Conservation (phyloP, 192 early-diverging fungal genomes). For the Geranomyces variabilis region DNA sequence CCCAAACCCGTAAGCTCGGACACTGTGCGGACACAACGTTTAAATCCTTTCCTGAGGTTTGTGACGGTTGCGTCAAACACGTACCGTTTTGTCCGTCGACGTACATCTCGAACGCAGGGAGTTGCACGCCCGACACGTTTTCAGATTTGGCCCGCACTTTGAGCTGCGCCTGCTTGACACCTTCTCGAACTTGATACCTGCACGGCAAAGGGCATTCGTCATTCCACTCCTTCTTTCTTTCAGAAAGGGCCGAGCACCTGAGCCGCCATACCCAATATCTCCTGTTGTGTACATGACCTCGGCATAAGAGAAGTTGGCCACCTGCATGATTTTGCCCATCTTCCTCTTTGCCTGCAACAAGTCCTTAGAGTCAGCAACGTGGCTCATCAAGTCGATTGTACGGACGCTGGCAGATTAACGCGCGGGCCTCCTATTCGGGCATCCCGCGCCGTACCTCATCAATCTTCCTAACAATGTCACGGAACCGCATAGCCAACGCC, state of each 20-base stretch:
- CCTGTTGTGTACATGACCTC: constrained; percentile 97
- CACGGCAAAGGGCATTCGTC: background rate
- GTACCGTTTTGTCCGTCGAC: constrained; percentile 86
- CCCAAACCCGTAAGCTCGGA: constrained; percentile 99
- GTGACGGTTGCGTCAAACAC: background rate
- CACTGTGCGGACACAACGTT: constrained; percentile 40
- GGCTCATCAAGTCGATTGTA: constrained; percentile 7
- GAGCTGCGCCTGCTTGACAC: constrained; percentile 87
- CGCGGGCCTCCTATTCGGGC: too few species aligned
- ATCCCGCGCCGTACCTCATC: constrained; percentile 78
- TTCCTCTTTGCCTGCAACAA: constrained; percentile 81
- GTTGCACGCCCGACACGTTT: constrained; percentile 96
- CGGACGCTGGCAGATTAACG: too few species aligned
- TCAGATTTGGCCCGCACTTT: constrained; percentile 91
- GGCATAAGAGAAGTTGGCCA: constrained; percentile 95
- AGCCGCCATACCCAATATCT: constrained; percentile 77
- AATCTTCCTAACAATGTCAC: constrained; percentile 94
- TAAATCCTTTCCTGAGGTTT: too few species aligned
- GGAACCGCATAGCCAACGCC: constrained; percentile 92
- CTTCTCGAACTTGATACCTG: constrained; percentile 95
- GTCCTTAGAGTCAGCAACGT: background rate
- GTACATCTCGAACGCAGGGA: constrained; percentile 90
- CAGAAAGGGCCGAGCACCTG: background rate
- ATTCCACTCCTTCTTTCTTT: too few species aligned
- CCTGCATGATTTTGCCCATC: constrained; percentile 94